Evolutionary conservation across 2,329 filamentous ascomycete species (phyloP).

Genomic region (Ascochyta rabiei): DNA sequence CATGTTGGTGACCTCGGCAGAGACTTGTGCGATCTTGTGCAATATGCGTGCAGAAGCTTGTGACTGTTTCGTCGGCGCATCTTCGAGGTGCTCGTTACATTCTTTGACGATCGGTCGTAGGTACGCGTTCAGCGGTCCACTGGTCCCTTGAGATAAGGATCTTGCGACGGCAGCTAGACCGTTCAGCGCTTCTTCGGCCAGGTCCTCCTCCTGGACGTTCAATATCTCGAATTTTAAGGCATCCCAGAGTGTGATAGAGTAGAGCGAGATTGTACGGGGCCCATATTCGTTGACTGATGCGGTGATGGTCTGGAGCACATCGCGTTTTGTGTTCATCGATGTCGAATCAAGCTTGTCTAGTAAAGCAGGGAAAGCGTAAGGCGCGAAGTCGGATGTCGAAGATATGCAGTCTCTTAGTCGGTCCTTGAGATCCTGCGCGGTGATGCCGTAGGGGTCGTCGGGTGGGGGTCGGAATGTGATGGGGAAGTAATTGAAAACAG

Average conservation of each 20-base stretch:
- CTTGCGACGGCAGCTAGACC: conserved; percentile 62
- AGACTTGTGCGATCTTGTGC: conserved; percentile 61
- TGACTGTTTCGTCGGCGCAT: conserved; percentile 72
- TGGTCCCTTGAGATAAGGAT: conserved; percentile 58
- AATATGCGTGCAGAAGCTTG: conserved; percentile 68
- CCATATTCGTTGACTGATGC: conserved; percentile 66
- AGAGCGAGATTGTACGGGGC: conserved; percentile 63
- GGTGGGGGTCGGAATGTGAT: conserved; percentile 73
- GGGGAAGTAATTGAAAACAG: conserved; percentile 74
- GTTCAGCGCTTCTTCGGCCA: conserved; percentile 64
- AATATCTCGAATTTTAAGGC: conserved; percentile 72
- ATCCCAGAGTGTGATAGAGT: conserved; percentile 71
- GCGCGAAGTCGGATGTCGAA: conserved; percentile 67
- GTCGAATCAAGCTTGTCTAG: conserved; percentile 73
- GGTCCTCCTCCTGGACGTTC: conserved; percentile 69
- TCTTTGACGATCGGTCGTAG: conserved; percentile 68
- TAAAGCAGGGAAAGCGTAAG: conserved; percentile 69
- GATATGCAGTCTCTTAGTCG: conserved; percentile 68
- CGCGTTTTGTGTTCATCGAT: conserved; percentile 71
- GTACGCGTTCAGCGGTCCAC: conserved; percentile 59
- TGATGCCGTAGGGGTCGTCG: conserved; percentile 72
- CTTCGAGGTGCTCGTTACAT: conserved; percentile 70
- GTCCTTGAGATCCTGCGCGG: conserved; percentile 70
- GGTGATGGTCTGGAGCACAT: conserved; percentile 67
- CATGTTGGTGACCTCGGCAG: conserved; percentile 60